Conservation (phyloP, 2,329 filamentous ascomycete genomes). For the Claviceps humidiphila region DNA sequence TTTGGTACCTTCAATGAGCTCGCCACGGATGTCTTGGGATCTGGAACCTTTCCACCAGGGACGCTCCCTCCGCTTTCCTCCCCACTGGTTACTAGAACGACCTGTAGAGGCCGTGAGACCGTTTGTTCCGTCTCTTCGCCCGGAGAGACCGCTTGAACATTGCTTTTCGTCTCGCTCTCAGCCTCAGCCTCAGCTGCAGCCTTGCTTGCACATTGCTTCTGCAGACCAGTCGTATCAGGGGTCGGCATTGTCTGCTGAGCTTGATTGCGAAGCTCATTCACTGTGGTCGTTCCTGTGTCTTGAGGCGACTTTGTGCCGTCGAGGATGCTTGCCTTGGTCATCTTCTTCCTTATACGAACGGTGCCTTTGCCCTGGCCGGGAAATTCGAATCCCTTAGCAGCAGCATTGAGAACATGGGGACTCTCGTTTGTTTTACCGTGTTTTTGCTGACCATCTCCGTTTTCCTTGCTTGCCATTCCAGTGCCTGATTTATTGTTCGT, state of each 20-base stretch:
- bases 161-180: background rate
- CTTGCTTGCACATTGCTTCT: background rate
- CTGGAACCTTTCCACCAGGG: background rate
- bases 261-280: background rate
- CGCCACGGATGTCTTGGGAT: background rate
- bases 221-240: background rate
- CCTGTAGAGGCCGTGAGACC: background rate
- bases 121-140: background rate
- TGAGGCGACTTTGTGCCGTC: background rate
- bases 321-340: background rate
- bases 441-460: background rate
- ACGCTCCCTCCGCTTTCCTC: background rate
- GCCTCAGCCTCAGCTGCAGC: no score
- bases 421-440: background rate
- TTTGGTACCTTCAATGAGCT: constrained; percentile 1
- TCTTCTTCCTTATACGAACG: background rate
- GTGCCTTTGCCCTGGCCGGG: constrained; percentile 1
- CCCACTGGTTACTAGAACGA: background rate
- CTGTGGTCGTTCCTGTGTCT: background rate
- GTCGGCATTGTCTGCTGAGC: background rate
- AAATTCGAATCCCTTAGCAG: background rate
- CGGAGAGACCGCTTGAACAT: background rate
- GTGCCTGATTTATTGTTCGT: background rate
- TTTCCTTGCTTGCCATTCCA: background rate
- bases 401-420: background rate